Base-by-base conservation (phyloP, 331 rosid species). In the Erythrophleum ivorense region DNA sequence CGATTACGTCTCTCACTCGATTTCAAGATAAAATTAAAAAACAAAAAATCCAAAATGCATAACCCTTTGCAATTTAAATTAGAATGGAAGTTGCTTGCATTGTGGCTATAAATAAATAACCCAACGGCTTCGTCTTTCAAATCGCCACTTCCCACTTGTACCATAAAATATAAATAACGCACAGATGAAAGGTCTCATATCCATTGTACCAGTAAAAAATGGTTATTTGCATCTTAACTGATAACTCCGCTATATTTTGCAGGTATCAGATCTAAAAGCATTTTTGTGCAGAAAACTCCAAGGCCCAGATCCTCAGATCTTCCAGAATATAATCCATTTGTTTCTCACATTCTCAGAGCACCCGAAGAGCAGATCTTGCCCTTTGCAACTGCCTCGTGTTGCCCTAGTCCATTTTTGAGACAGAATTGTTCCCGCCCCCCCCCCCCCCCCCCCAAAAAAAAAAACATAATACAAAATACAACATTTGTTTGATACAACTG, bases 251-350 rank as follows among this genome's bases (percentile, higher is more conserved):
- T 8, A 7, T 52, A 15, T 2, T 54, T 70, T 31, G 19, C 14
- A 3, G 29, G 36, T 16, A 73, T 74, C 76, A 78, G 66, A 78
- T 75, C 81, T 81, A 18, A 77, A 53, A 63, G 49, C 80, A 54
- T 58, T 29, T 4, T 53, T 8, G 60, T 12, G n/a, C 58, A 24
- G n/a, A 29, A 48, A 57, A 76, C 21, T 58, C 49, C 73, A 11
- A n/a, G 72, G 62, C 53, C 2, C 52, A 2, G 63, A 46, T 7
- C 7, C 71, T 40, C 62, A 49, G 75, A 65, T 68, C 73, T 41
- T 19, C 54, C 36, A 45, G 18, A 69, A 69, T 63, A 63, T 63
- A 5, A 15, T 5, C 45, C 45, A 33, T 34, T 5, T 14, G 19
- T 34, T 9, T 21, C 54, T 73, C 8, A 38, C 46, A 57, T 75